Evolutionary conservation across 2,329 filamentous ascomycete genomes (phyloP).

Genomic region (Phialophora tarda): DNA sequence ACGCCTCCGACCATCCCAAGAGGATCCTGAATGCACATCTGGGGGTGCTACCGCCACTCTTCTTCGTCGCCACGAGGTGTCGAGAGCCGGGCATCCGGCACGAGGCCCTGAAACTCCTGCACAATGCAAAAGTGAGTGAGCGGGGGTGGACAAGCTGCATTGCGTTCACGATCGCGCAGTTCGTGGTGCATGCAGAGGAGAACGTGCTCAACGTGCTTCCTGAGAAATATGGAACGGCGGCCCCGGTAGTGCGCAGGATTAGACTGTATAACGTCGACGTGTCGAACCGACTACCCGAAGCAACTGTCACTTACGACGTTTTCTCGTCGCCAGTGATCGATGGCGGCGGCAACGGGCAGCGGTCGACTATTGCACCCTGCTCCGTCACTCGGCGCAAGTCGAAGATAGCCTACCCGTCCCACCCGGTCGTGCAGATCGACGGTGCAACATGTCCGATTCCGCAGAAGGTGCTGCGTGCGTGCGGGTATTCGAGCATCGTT

Average conservation of each 20-base stretch:
- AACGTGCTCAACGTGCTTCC: background rate
- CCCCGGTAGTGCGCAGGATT: background rate
- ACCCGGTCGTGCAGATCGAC: constrained; percentile 22
- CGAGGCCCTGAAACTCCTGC: constrained; percentile 17
- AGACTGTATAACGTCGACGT: constrained; percentile 12
- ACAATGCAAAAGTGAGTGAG: constrained; percentile 13
- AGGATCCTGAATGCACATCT: constrained; percentile 10
- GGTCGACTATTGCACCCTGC: background rate
- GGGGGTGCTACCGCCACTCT: constrained; percentile 69
- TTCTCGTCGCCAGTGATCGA: background rate
- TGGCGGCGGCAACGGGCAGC: background rate
- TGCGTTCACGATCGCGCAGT: constrained; percentile 17
- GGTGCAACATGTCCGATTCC: constrained; percentile 15
- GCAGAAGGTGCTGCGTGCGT: constrained; percentile 19
- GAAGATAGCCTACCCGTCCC: constrained; percentile 14
- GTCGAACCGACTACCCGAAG: background rate
- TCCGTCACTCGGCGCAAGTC: constrained; percentile 2
- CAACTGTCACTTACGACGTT: background rate
- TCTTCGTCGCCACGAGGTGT: constrained; percentile 69
- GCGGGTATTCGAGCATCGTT: constrained; percentile 21
- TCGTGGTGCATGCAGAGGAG: constrained; percentile 25
- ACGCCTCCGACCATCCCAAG: background rate
- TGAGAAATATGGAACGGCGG: background rate
- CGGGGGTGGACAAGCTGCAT: constrained; percentile 31
- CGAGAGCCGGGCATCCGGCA: constrained; percentile 61